Conservation (phyloP, 495 filamentous ascomycete genomes). For the Penicillium taxi region DNA sequence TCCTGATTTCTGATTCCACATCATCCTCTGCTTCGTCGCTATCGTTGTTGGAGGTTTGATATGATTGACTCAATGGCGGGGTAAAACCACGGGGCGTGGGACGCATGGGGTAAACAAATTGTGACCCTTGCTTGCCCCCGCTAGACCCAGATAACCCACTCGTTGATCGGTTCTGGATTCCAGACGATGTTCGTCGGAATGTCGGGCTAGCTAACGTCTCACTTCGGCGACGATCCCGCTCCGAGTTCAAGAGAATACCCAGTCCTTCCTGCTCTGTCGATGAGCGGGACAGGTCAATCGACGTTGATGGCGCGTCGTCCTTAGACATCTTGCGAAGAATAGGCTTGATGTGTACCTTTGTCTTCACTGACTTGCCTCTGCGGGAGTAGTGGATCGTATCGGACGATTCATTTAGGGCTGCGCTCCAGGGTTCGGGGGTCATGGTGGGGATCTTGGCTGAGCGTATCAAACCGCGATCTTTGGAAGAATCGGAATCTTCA, state of each 20-base stretch:
- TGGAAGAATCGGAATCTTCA: constrained; percentile 9
- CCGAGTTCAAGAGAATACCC: constrained; percentile 46
- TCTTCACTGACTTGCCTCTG: constrained; percentile 19
- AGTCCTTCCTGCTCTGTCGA: constrained; percentile 50
- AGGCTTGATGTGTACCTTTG: constrained; percentile 48
- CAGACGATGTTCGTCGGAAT: constrained; percentile 27
- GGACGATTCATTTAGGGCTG: constrained; percentile 8
- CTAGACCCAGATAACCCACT: constrained; percentile 50
- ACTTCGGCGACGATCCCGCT: constrained; percentile 28
- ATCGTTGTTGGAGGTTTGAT: constrained; percentile 40
- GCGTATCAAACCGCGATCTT: constrained; percentile 5
- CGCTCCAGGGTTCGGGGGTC: constrained; percentile 10
- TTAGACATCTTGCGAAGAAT: constrained; percentile 48
- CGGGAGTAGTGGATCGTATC: constrained; percentile 21
- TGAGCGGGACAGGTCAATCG: constrained; percentile 48
- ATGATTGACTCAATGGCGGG: constrained; percentile 46
- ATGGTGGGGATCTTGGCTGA: constrained; percentile 8
- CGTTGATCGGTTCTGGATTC: constrained; percentile 45
- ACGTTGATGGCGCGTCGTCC: constrained; percentile 35
- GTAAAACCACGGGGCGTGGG: constrained; percentile 51
- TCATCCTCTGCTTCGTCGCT: constrained; percentile 38
- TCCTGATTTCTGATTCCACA: constrained; percentile 18
- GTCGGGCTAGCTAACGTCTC: constrained; percentile 19
- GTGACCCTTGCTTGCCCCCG: constrained; percentile 40
- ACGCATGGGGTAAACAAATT: constrained; percentile 54